Base-by-base conservation (phyloP, 495 filamentous ascomycete genomes). In the Corynascus novoguineensis region DNA sequence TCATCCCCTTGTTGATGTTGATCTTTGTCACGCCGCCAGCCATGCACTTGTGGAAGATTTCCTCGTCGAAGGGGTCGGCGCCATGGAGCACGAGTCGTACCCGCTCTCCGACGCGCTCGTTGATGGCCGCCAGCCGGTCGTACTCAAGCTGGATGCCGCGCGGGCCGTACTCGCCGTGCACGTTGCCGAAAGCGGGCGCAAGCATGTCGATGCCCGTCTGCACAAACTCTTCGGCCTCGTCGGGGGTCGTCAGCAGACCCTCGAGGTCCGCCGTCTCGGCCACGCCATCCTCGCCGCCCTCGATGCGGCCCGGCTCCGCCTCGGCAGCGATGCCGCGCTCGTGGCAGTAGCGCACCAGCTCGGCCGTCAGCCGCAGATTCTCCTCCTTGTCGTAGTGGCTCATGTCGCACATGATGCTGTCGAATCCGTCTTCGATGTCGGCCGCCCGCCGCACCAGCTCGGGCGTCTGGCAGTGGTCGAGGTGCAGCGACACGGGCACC, bases 331-430 rank as follows among this genome's bases (percentile, higher is more conserved):
- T 91, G 9, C 86, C 87, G 35, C 85, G 75, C 67, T 74, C 84
- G 60, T 90, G 83, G 66, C 87, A 91, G 64, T 89, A 89, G 24
- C 64, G 63, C 8, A 83, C 82, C 56, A 92, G 74, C 62, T 92
- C 88, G 32, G 77, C 74, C 35, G 88, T 95, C 65, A 85, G 68
- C 3, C 78, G 68, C 35, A 95, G 74, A 59, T 95, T 92, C 74
- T 90, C 87, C 37, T 81, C 87, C 65, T 89, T 89, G 68, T 89
- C 86, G 68, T 90, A 87, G 69, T 92, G 85, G 63, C 78, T 84
- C 85, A 88, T 89, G 70, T 90, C 87, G 47, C 88, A 83, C 85
- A 89, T 90, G 76, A 91, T 90, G 68, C 81, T 83, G 71, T 91
- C 87, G 65, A 89, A 91, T 34, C 76, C 83, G 37, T 78, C 81